Base-by-base conservation (phyloP, 1,284 basidiomycete genomes). In the Cystobasidiaceae sp. region DNA sequence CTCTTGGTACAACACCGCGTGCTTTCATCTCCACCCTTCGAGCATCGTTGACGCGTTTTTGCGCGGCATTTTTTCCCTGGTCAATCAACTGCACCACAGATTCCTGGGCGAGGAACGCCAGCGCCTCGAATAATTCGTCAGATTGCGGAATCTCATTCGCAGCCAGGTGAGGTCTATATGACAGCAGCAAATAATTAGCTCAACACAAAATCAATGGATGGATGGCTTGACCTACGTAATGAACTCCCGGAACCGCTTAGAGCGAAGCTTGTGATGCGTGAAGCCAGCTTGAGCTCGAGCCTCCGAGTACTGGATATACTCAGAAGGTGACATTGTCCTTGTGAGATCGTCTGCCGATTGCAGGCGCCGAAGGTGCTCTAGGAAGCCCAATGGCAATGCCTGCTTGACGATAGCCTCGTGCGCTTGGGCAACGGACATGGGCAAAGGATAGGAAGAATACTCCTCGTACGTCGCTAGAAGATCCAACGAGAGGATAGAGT, bases 291-390 rank as follows among this genome's bases (percentile, higher is more conserved):
- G 61, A 17, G 51, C 61, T 19, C 61, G 39, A 44, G 61, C 28
- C 41, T 64, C 61, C 15, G 61, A 44, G 23, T 54, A 64, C 25
- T 64, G 61, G 4, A 64, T 44, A 44, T 64, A 64, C 19, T 64
- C 61, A 3, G 51, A 55, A 3, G 51, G 43, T 15, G 39, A 41
- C 61, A 64, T 64, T 30, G 39, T 51, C 21, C 27, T 25, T 15
- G 61, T 64, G 2, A 44, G 39, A 25, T 34, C 43, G 25, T 64
- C 61, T 9, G 51, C 33, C 33, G 51, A 41, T 46, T 56, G 39
- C 30, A 64, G 32, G 5, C 44, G 30, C 39, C 51, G 50, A 17
- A 64, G 32, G 32, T 64, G 61, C 28, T 64, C 41, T 6, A 64
- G 28, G 21, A 64, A 44, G 30, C 61, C 61, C 3, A 41, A 52